Conservation (phyloP, 164 flowering plant genomes). For the Liquidambar formosana region DNA sequence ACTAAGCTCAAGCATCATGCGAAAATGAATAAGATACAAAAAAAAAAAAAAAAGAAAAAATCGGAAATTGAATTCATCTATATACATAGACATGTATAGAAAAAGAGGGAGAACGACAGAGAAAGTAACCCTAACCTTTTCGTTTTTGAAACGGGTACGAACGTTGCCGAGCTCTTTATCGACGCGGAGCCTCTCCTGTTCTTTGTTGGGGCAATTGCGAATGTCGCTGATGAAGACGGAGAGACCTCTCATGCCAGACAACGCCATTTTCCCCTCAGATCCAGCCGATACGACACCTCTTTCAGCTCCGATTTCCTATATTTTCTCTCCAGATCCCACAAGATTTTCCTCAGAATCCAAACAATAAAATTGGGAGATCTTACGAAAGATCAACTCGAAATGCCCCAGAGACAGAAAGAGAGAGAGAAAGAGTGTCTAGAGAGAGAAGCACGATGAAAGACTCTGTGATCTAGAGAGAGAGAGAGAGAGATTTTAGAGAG, state of each 20-base stretch:
- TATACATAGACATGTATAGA: background rate
- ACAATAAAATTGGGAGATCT: background rate
- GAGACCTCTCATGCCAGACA: conserved; percentile 97
- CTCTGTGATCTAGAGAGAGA: conserved; percentile 1
- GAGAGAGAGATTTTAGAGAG: background rate
- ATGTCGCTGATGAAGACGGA: conserved; percentile 95
- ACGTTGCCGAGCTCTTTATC: conserved; percentile 95
- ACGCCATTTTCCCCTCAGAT: conserved; percentile 77
- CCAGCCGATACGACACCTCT: conserved; percentile 25
- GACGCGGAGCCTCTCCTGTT: conserved; percentile 79
- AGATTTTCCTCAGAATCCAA: conserved; percentile 7
- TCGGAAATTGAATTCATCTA: too few species aligned
- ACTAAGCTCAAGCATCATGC: background rate
- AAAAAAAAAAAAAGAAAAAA: background rate
- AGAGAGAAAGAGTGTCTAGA: conserved; percentile 6
- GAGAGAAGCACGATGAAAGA: conserved; percentile 4
- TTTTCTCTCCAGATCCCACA: conserved; percentile 4
- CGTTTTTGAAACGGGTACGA: conserved; percentile 83
- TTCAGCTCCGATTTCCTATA: conserved; percentile 15
- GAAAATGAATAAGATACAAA: background rate
- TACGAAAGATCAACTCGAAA: background rate
- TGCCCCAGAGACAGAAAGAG: background rate
- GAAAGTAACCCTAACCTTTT: conserved; percentile 87
- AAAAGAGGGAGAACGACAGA: background rate
- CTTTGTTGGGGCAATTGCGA: conserved; percentile 91